Base-by-base conservation (phyloP, 1,284 basidiomycete species). In the Ceratobasidium sp. region DNA sequence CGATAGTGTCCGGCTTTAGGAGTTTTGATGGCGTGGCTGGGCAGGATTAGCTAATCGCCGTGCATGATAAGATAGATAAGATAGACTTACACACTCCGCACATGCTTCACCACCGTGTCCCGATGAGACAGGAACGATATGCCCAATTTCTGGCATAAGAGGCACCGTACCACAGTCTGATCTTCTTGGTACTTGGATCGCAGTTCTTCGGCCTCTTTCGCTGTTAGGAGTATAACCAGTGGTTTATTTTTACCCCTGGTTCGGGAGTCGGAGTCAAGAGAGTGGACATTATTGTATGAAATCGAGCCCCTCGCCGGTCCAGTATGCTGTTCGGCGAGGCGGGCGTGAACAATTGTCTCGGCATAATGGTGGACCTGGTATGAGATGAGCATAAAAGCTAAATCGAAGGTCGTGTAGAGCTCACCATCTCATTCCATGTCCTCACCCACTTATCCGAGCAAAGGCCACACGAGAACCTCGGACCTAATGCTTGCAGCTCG, bases 341-440 rank as follows among this genome's bases (percentile, higher is more conserved):
- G 62, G 13, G 43, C 43, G 27, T 49, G 27, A 9, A 34, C n/a
- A n/a, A n/a, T n/a, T 5, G 62, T 22, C 27, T 64, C 62, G 2
- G 46, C 43, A 34, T 48, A 64, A 27, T 64, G 62, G 14, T 64
- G 62, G n/a, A 64, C 29, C 62, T 64, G 29, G 37, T 27, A 37
- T 2, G 22, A 2, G 29, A n/a, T 31, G 5, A n/a, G 62, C 2
- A 46, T n/a, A 19, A 27, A 16, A 19, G 43, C 24, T 29, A 27
- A 29, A 13, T 16, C n/a, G 24, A 64, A 49, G 11, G 14, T 27
- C 16, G 13, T 14, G 6, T 6, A 37, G n/a, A 14, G 39, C 61
- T 63, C 19, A 49, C 62, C 24, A 64, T 64, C 29, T 64, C 62
- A 41, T 49, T 64, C 62, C 62, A 64, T 16, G 13, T 31, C 31